Conservation (phyloP, 2,329 filamentous ascomycete genomes). For the Aureobasidium sp. region DNA sequence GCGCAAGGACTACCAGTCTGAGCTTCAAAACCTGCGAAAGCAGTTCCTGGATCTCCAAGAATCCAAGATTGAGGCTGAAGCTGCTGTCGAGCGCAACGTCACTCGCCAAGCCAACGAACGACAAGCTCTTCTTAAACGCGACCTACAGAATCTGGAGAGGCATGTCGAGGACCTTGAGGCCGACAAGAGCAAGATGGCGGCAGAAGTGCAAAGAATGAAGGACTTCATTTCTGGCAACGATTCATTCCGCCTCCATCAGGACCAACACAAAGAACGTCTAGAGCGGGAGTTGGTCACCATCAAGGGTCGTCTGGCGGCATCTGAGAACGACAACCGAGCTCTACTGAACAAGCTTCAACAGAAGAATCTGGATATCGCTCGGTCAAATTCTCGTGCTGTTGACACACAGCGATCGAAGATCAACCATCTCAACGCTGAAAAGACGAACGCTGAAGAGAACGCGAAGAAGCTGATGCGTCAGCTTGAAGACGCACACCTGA, state of each 20-base stretch:
- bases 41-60: constrained; percentile 82
- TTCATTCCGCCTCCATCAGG: constrained; percentile 79
- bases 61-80: constrained; percentile 73
- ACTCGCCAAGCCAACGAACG: constrained; percentile 70
- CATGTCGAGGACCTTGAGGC: constrained; percentile 71
- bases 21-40: constrained; percentile 72
- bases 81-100: constrained; percentile 71
- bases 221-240: constrained; percentile 83
- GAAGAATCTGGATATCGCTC: constrained; percentile 91
- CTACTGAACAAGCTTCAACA: constrained; percentile 96
- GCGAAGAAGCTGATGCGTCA: constrained; percentile 74
- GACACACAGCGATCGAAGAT: constrained; percentile 76
- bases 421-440: constrained; percentile 70
- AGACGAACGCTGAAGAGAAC: constrained; percentile 72
- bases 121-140: constrained; percentile 65
- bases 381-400: constrained; percentile 75
- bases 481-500: constrained; percentile 75
- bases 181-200: constrained; percentile 67
- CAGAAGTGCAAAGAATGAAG: constrained; percentile 76
- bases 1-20: constrained; percentile 78
- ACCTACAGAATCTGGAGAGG: constrained; percentile 70
- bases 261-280: constrained; percentile 87
- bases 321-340: constrained; percentile 91
- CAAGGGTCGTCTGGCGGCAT: constrained; percentile 80
- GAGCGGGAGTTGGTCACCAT: constrained; percentile 86